Base-by-base conservation (phyloP, 106 monocot genomes). In the Dioscorea dumetorum region DNA sequence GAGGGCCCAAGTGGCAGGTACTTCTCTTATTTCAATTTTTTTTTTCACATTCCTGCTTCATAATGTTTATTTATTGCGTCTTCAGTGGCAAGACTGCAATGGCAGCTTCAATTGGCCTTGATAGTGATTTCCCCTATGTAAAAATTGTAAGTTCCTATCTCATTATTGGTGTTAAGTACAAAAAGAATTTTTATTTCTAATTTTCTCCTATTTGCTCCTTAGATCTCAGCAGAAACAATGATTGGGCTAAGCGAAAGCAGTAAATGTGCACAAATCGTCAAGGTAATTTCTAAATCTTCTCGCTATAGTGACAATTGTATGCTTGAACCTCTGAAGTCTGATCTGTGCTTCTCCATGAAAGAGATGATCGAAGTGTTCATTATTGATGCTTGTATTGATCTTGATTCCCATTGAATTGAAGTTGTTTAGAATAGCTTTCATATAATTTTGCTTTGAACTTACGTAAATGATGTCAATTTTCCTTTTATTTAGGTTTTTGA, bases 201-300 rank as follows among this genome's bases (percentile, higher is more conserved):
- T 41, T 41, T 8, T 41, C 6, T 41, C 41, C 41, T 41, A 24
- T 69, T 65, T 61, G 35, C 11, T 58, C 48, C 12, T 56, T 72
- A 99, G 97, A 80, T 99, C 48, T 99, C 97, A 61, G 89, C 88
- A 57, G 97, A 99, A 72, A 77, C 92, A 73, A 92, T 99, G 97
- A 79, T 84, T 80, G 92, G 89, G 78, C 77, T 99, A 28, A 87
- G 92, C 50, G 97, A 99, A 75, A 79, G 82, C 75, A 88, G 89
- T 79, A 99, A 99, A 85, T 87, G 87, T 75, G 88, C 92, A 54
- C 78, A 70, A 61, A 92, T 99, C 67, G 77, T 89, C 18, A 99
- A 99, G 97, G 97, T 99, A 58, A 50, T 77, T 51, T 57, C 20
- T 31, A 22, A 2, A 13, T 63, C 9, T 63, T 13, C 63, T 63